Percentiles rank a stretch among this genome's conserved stretches.
Conservation (phyloP, 2,329 filamentous ascomycete genomes). For the Claviceps sorghi region DNA sequence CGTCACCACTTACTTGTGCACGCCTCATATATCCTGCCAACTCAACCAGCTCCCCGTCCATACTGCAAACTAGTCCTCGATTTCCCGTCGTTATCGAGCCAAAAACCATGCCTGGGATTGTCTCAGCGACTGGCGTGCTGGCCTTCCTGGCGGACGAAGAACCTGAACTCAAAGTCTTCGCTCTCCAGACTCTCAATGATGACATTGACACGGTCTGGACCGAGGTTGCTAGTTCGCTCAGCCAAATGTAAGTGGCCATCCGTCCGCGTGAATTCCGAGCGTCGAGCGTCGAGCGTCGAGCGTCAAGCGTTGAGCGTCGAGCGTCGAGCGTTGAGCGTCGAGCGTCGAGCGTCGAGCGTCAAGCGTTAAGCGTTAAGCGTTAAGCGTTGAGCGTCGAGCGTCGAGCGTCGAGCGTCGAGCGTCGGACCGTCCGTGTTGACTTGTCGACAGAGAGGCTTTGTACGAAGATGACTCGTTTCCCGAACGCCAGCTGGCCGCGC, state of each 20-base stretch:
- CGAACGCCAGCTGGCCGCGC: conserved; percentile 81
- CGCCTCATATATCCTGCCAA: background rate
- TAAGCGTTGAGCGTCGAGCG: background rate
- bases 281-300: background rate
- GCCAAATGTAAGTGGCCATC: conserved; percentile 58
- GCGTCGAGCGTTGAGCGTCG: background rate
- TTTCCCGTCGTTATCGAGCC: background rate
- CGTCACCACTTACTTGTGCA: background rate
- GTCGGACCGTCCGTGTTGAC: background rate
- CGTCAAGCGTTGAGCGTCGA: background rate
- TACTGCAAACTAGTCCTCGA: conserved; percentile 3
- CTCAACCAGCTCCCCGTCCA: background rate
- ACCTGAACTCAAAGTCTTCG: conserved; percentile 85
- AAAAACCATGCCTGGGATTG: conserved; percentile 69
- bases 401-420: background rate
- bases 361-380: no score
- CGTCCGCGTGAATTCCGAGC: background rate
- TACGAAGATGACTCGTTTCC: conserved; percentile 95
- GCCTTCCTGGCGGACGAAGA: conserved; percentile 94
- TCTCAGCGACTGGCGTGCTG: conserved; percentile 85
- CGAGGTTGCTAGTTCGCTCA: conserved; percentile 83
- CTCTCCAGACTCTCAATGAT: conserved; percentile 85
- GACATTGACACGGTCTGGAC: conserved; percentile 97
- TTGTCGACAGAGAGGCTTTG: conserved; percentile 64
- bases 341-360: background rate